Evolutionary conservation across 2,329 filamentous ascomycete genomes (phyloP), one percentile per base, ranked within the genome.

Genomic region (Colletotrichum sansevieriae): DNA sequence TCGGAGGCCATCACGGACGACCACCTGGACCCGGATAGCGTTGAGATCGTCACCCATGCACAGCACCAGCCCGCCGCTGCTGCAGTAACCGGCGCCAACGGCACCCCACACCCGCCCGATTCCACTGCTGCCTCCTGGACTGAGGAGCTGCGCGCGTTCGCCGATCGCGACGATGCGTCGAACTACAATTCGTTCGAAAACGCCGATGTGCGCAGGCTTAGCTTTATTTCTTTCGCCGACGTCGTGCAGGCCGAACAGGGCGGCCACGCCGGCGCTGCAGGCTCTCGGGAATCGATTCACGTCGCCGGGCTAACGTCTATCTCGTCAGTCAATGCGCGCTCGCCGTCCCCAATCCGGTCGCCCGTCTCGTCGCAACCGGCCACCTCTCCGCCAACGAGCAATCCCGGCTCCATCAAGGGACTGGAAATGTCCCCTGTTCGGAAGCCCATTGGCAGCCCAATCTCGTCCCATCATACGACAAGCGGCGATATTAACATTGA

Each of bases 201-300:
- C 44, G 86, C 88, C 54, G 95, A 97, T 75, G 88, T 97, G 18
- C 90, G 93, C 52, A 90, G 95, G 22, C 82, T 98, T 71, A 96
- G 92, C 78, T 98, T 98, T 82, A 97, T 98, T 77, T 97, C 94
- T 8, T 98, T 98, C 79, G 95, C 95, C 70, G 95, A 98, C 75
- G 94, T 98, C 10, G 94, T 98, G 46, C 94, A 97, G 77, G 88
- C 91, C 39, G 93, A 96, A 78, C 92, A 95, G 74, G 88, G 88
- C 35, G 87, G 90, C 67, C 82, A 84, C 39, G 82, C 84, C 18
- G 67, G 63, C 10, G 78, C 77, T 61, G 77, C 80, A 43, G 84
- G 87, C 54, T 90, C 86, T 73, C 85, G 91, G 72, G 92, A 95
- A 69, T 91, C 90, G 63, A 84, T 92, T 65, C 90, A 94, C 76